These are phyloP conservation scores for Colletotrichum costaricense DNA, from an alignment of 2,329 filamentous ascomycete species.

Conservation along the genomic window DNA sequence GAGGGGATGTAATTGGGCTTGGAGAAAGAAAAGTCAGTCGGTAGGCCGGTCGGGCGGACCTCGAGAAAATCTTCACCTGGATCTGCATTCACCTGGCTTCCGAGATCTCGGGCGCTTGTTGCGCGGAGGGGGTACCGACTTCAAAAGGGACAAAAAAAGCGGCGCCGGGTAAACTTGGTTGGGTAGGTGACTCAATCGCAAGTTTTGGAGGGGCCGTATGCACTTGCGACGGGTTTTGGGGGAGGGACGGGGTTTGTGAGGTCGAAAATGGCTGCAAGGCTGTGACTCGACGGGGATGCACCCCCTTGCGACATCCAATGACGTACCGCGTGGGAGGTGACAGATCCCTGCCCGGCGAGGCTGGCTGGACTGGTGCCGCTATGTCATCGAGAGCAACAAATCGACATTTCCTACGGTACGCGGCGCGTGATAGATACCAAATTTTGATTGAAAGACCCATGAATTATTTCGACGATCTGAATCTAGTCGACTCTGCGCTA, in stretches of 20 bases:
- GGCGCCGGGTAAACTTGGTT: slow-evolving; percentile 24
- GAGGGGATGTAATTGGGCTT: slow-evolving; percentile 32
- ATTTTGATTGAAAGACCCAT: no score
- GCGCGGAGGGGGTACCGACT: slow-evolving; percentile 28
- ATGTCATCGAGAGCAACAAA: not conserved
- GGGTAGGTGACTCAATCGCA: slow-evolving; percentile 35
- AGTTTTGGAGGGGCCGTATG: slow-evolving; percentile 31
- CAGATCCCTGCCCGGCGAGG: slow-evolving; percentile 29
- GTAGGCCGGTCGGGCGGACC: slow-evolving; percentile 36
- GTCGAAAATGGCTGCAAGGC: slow-evolving; percentile 35
- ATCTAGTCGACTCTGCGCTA: no score
- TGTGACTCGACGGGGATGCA: slow-evolving; percentile 25
- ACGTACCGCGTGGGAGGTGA: not conserved
- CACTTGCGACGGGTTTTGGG: slow-evolving; percentile 32
- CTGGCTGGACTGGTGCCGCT: not conserved
- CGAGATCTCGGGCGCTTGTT: slow-evolving; percentile 15
- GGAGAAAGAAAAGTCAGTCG: slow-evolving; percentile 35
- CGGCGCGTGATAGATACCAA: not conserved
- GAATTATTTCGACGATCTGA: no score
- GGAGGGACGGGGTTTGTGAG: slow-evolving; percentile 28
- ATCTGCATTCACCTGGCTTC: slow-evolving; percentile 37
- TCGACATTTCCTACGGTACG: no score
- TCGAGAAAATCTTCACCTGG: slow-evolving; percentile 34
- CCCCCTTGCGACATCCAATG: slow-evolving; percentile 23
- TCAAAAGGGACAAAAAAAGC: slow-evolving; percentile 24